Evolutionary conservation across 805 yeast species (phyloP), one percentile per base, ranked within the genome.

Genomic region (Grigorovia humatica): DNA sequence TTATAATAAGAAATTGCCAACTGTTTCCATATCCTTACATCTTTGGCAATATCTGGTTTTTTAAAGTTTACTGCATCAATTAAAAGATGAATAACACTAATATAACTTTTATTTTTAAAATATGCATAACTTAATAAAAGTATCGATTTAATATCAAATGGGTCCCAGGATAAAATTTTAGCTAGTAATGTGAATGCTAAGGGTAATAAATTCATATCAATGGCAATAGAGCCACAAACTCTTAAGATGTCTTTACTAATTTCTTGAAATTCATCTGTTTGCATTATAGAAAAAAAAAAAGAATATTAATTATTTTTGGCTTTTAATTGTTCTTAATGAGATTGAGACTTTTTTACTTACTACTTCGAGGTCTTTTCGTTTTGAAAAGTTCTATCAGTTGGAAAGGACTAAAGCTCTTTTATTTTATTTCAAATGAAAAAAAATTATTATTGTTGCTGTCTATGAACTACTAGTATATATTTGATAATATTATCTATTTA

Each of bases 171-270:
- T 20, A 60, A 48, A 18, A 55, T 50, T 44, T 54, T 54, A 11
- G 56, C 47, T 17, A 58, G 47, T 38, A 59, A 41, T 4, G 57
- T 55, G 43, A 54, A 51, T 12, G 66, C 62, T 9, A 55, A 43
- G 15, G 58, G 54, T 29, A 54, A 44, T 19, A 51, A 48, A 45
- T 55, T 49, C 62, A 61, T 59, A 30, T 54, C 54, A n/a, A 58
- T 44, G 9, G 66, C 65, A 46, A 62, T 46, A 32, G 56, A 49
- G 40, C 65, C 57, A 54, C 66, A 62, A 46, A 51, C 43, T 30
- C 55, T 50, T 15, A 52, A 47, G 9, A 58, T 50, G 32, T 60
- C 61, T 23, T 51, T 53, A 18, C 48, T 54, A 29, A 57, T 20
- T 38, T 43, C 30, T 40, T 41, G 42, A 32, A 51, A 45, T 17